Evolutionary conservation across 768 basidiomycete species (phyloP).

Genomic region (Hygrocybe punicea): DNA sequence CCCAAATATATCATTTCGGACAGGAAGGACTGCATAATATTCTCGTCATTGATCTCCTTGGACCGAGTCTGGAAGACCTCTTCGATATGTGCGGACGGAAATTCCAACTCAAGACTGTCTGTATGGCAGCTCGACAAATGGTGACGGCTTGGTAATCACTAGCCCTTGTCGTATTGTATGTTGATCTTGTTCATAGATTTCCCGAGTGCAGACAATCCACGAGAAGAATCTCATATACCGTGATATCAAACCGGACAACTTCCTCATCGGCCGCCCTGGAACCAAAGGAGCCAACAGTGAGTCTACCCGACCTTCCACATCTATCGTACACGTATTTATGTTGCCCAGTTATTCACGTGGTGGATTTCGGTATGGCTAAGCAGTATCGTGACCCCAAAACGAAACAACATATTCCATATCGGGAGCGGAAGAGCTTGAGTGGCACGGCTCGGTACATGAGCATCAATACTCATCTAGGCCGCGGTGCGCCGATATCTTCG

Average conservation of each 20-base stretch:
- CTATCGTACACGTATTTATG: constrained; percentile 8
- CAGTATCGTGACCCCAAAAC: constrained; percentile 99
- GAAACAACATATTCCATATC: constrained; percentile 98
- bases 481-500: constrained; percentile 54
- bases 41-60: constrained; percentile 95
- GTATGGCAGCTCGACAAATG: constrained; percentile 99
- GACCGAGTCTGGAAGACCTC: constrained; percentile 93
- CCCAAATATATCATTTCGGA: constrained; percentile 99
- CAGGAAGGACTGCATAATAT: constrained; percentile 99
- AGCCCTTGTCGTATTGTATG: too few species aligned
- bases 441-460: constrained; percentile 99
- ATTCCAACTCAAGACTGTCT: constrained; percentile 96
- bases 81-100: constrained; percentile 99
- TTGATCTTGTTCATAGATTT: constrained; percentile 52
- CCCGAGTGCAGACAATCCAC: constrained; percentile 95
- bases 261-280: constrained; percentile 89
- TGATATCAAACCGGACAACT: constrained; percentile 99
- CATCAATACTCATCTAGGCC: constrained; percentile 97
- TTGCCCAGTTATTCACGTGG: constrained; percentile 75
- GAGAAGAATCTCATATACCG: constrained; percentile 99
- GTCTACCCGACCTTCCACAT: constrained; percentile 19
- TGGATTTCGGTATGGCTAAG: constrained; percentile 99
- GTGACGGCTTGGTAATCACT: constrained; percentile 42
- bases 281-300: constrained; percentile 85
- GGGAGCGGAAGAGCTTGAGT: constrained; percentile 94